Evolutionary conservation across 768 basidiomycete genomes (phyloP).

Genomic region (Podaxis pistillaris): DNA sequence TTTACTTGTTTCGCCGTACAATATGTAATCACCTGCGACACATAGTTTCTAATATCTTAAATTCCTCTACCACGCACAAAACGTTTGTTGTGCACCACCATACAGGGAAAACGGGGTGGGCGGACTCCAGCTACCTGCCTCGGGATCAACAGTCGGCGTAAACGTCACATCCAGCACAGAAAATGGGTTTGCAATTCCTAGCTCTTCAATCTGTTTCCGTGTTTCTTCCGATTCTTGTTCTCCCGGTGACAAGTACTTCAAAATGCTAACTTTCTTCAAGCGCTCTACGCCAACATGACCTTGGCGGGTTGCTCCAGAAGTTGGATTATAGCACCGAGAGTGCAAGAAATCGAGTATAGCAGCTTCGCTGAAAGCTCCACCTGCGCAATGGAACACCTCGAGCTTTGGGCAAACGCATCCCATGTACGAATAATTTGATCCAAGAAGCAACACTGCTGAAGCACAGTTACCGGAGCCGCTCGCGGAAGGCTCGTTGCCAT

Average conservation of each 20-base stretch:
- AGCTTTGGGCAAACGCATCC: slow-evolving; percentile 1
- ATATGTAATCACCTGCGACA: no score
- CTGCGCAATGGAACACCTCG: neutral
- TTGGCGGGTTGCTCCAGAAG: neutral
- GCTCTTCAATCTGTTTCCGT: neutral
- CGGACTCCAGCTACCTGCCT: no score
- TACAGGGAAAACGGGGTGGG: neutral
- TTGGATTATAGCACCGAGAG: neutral
- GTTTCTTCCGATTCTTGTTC: neutral
- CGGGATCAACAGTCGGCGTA: neutral
- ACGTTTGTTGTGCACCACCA: neutral
- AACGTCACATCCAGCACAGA: neutral
- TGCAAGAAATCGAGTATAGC: neutral
- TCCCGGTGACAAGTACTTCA: neutral
- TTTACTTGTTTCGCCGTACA: no score
- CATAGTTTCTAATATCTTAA: neutral
- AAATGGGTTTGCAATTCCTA: neutral
- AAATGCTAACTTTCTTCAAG: neutral
- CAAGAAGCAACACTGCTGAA: neutral
- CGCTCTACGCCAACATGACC: no score
- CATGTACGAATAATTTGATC: no score
- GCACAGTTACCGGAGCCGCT: neutral
- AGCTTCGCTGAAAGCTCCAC: neutral
- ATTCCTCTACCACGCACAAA: neutral
- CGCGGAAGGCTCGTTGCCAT: neutral